These are phyloP conservation scores for Litsea cubeba DNA, from an alignment of 164 flowering plant species.

Conservation along the genomic window DNA sequence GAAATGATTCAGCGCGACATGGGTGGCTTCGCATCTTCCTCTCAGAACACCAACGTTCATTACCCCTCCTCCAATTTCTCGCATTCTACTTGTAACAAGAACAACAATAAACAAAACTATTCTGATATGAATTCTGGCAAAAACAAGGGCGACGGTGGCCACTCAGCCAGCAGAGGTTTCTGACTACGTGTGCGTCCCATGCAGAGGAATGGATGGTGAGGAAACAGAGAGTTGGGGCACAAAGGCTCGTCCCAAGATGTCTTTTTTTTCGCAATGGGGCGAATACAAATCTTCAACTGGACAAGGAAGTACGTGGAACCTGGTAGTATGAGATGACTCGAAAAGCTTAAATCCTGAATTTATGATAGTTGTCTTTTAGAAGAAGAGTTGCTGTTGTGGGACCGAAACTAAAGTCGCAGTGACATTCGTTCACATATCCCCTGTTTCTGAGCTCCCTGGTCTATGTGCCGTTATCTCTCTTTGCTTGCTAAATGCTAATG, in stretches of 20 bases:
- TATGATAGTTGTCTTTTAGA: too few species aligned
- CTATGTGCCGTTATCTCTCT: too few species aligned
- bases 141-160: background rate
- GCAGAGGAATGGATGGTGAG: conserved; percentile 29
- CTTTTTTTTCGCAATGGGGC: too few species aligned
- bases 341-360: too few species aligned
- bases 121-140: conserved; percentile 31
- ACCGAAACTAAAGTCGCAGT: too few species aligned
- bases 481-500: too few species aligned
- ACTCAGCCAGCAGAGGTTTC: background rate
- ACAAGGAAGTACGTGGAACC: too few species aligned
- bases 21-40: conserved; percentile 22
- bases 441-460: too few species aligned
- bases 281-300: too few species aligned
- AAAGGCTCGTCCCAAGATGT: conserved; percentile 21
- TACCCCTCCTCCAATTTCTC: conserved; percentile 20
- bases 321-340: too few species aligned
- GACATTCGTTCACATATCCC: too few species aligned
- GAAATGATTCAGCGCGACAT: conserved; percentile 61
- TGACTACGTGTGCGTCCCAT: conserved; percentile 3
- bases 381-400: too few species aligned
- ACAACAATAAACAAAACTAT: conserved; percentile 37
- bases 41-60: conserved; percentile 3
- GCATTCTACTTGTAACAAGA: conserved; percentile 11
- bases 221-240: conserved; percentile 30